Conservation (phyloP, 164 flowering plant genomes). For the Brasenia schreberi region DNA sequence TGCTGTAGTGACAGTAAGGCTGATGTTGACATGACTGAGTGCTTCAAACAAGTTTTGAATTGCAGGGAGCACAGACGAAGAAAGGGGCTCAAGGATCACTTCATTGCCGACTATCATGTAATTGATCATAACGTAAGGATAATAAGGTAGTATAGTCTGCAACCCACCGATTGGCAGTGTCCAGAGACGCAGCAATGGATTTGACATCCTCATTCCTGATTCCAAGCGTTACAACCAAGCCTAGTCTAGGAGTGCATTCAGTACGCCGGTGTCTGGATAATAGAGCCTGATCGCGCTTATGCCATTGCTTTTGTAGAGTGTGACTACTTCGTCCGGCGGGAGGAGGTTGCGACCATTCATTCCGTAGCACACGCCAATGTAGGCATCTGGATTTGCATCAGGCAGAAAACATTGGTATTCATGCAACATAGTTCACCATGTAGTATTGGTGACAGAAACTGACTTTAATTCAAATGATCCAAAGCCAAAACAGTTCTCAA, state of each 20-base stretch:
- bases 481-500: too few relatives aligned
- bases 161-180: constrained; percentile 9
- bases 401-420: too few relatives aligned
- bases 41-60: constrained; percentile 1
- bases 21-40: not conserved
- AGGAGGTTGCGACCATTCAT: constrained; percentile 9
- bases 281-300: constrained; percentile 11
- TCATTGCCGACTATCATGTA: constrained; percentile 16
- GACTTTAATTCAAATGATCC: too few relatives aligned
- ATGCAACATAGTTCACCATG: too few relatives aligned
- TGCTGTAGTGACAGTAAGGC: constrained; percentile 3
- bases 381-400: too few relatives aligned
- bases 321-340: constrained; percentile 4
- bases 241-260: constrained; percentile 7
- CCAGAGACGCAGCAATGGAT: not conserved
- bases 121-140: constrained; percentile 6
- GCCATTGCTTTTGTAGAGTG: not conserved
- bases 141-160: constrained; percentile 1
- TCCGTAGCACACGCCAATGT: constrained; percentile 11
- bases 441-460: too few relatives aligned
- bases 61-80: constrained; percentile 6
- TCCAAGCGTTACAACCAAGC: constrained; percentile 7
- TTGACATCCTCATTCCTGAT: constrained; percentile 4
- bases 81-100: constrained; percentile 4
- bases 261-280: constrained; percentile 3